Evolutionary conservation across 495 filamentous ascomycete species (phyloP), one percentile per base, ranked within the genome.

Genomic region (Aspergillus avenaceus): DNA sequence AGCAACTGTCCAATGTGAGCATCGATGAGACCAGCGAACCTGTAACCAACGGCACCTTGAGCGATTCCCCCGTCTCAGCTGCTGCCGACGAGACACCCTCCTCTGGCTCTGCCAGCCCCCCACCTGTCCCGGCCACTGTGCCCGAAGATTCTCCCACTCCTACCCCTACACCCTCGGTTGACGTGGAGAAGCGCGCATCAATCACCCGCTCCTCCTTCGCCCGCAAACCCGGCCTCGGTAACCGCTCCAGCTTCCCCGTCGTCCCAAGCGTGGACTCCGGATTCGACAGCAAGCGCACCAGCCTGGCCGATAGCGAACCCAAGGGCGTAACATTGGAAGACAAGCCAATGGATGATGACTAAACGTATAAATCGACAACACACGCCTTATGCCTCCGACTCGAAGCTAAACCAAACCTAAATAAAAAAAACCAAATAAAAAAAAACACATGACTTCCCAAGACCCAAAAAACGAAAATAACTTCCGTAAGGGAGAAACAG

Each of bases 291-390:
- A 74, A 69, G 54, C 70, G 74, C 41, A 76, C 66, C 55, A 77
- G 73, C 49, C 41, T 72, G 18, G 62, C 59, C 45, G 63, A 74
- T 48, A 63, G 71, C 61, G 68, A 78, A 60, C 78, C 67, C 7
- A 69, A 76, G 50, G 87, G 90, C 19, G 87, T 95, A 22, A 86
- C 84, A 47, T 76, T 96, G 67, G 84, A 83, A 49, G 90, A 96
- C 62, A 82, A 79, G 67, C 86, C 90, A 12, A 90, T 92, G 88
- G 86, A 91, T 65, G 86, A 93, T 68, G 51, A 57, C 19, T 55
- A 49, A 49, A 45, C 16, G 34, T 38, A 38, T n/a, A n/a, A n/a
- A n/a, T n/a, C n/a, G n/a, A n/a, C n/a, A n/a, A n/a, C n/a, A 38
- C 14, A 18, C 14, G 14, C 36, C 14, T 5, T 49, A 36, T 29